Conservation (phyloP, 768 basidiomycete species). For the Tephrocybe sp. region DNA sequence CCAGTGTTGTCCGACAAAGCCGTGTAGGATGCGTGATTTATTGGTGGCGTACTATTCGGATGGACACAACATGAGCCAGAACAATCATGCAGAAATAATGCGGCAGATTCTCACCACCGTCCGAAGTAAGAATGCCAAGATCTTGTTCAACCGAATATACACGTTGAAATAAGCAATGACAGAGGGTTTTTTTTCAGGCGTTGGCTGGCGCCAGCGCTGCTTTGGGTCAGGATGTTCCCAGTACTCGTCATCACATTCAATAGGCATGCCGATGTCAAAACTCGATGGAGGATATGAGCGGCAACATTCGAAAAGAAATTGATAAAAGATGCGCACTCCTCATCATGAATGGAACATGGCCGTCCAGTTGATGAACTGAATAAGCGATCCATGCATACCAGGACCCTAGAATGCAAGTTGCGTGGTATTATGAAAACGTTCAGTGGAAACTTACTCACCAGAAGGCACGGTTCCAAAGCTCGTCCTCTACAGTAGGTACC, state of each 20-base stretch:
- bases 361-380: conserved; percentile 61
- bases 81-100: neutral
- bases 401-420: conserved; percentile 38
- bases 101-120: conserved; percentile 55
- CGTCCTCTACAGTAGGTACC: conserved; percentile 55
- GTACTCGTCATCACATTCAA: conserved; percentile 72
- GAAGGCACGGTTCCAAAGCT: conserved; percentile 74
- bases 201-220: conserved; percentile 68
- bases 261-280: conserved; percentile 70
- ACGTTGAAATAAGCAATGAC: conserved; percentile 54
- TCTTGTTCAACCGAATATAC: conserved; percentile 58
- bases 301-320: neutral
- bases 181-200: conserved; percentile 48
- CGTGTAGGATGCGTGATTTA: conserved; percentile 64
- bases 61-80: neutral
- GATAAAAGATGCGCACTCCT: conserved; percentile 55
- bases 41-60: conserved; percentile 74
- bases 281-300: conserved; percentile 31
- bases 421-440: neutral
- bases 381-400: conserved; percentile 52
- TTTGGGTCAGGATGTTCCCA: conserved; percentile 65
- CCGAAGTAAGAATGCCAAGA: conserved; percentile 63
- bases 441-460: conserved; percentile 37
- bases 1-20: conserved; percentile 62
- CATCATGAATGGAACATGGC: conserved; percentile 77